These are phyloP conservation scores for Echria macrotheca DNA, from an alignment of 495 filamentous ascomycete species.

Conservation along the genomic window DNA sequence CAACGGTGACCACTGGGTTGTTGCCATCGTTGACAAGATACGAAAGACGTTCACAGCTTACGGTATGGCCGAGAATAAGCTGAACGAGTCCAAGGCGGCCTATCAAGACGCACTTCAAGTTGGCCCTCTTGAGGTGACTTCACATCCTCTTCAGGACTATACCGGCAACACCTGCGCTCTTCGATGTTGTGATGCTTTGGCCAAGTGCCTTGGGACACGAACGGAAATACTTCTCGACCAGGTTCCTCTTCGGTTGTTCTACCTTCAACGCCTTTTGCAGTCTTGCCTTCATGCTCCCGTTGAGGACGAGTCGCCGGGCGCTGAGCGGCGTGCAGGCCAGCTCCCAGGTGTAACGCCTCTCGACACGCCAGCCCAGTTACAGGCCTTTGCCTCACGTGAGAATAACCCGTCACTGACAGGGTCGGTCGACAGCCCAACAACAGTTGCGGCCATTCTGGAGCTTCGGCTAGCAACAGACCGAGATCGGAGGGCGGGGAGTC, in stretches of 20 bases:
- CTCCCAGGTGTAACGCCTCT: constrained; percentile 5
- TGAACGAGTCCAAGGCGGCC: not conserved
- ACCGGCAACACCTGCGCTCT: not conserved
- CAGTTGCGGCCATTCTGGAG: constrained; percentile 2
- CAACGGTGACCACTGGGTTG: constrained; percentile 1
- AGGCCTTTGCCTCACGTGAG: constrained; percentile 4
- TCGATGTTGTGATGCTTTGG: not conserved
- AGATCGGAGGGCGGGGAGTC: not conserved
- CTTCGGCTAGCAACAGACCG: not conserved
- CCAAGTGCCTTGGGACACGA: constrained; percentile 1
- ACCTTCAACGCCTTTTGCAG: constrained; percentile 8
- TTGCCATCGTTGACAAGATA: not conserved
- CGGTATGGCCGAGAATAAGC: not conserved
- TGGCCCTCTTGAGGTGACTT: not conserved
- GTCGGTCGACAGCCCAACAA: constrained; percentile 5
- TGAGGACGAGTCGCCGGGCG: constrained; percentile 6
- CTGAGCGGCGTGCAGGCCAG: constrained; percentile 1
- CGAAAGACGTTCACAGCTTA: not conserved
- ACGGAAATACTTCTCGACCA: not conserved
- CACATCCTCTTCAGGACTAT: not conserved
- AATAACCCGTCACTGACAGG: constrained; percentile 3
- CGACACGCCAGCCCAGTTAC: constrained; percentile 5
- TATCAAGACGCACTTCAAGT: constrained; percentile 2
- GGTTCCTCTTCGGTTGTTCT: constrained; percentile 6
- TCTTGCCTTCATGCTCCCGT: not conserved